phyloP scores from a whole-genome alignment of 2,329 filamentous ascomycete species.

The Volutella citrinella region DNA sequence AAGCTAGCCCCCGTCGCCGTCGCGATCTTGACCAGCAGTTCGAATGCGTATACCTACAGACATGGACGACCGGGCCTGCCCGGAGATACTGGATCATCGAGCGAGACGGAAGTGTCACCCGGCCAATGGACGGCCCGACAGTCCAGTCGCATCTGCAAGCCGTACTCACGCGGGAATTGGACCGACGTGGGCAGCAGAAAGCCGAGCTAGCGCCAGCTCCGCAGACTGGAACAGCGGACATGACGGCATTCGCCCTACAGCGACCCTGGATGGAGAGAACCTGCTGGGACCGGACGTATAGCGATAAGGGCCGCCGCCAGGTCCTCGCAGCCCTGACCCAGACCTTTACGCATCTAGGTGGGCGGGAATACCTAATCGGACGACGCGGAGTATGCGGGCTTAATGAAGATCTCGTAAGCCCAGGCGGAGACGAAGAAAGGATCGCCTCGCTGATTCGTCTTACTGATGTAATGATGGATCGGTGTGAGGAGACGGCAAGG shows the following conservation, averaged over 20 bases:
- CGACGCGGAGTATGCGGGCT: background rate
- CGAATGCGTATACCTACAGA: constrained; percentile 1
- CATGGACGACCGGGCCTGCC: background rate
- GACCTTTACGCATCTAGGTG: background rate
- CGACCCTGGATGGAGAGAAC: constrained; percentile 1
- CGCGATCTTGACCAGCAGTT: constrained; percentile 2
- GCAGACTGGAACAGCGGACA: background rate
- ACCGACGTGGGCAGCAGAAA: background rate
- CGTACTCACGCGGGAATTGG: background rate
- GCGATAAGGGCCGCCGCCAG: background rate
- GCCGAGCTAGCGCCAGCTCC: background rate
- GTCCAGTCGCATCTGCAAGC: background rate
- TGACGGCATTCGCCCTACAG: no score
- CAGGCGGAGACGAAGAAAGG: background rate
- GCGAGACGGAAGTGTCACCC: background rate
- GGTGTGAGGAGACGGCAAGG: constrained; percentile 2
- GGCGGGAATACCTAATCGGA: constrained; percentile 1
- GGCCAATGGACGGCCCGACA: background rate
- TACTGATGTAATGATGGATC: constrained; percentile 1
- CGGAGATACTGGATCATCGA: constrained; percentile 3
- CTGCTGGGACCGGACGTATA: constrained; percentile 3
- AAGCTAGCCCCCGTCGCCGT: background rate
- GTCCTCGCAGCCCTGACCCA: constrained; percentile 1
- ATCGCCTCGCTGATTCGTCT: constrained; percentile 1
- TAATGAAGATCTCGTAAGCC: constrained; percentile 1